A percentile compares a stretch with the other conserved stretches of the same genome.
phyloP scores from a whole-genome alignment of 2,329 filamentous ascomycete genomes.

The Ophiostoma piceae region DNA sequence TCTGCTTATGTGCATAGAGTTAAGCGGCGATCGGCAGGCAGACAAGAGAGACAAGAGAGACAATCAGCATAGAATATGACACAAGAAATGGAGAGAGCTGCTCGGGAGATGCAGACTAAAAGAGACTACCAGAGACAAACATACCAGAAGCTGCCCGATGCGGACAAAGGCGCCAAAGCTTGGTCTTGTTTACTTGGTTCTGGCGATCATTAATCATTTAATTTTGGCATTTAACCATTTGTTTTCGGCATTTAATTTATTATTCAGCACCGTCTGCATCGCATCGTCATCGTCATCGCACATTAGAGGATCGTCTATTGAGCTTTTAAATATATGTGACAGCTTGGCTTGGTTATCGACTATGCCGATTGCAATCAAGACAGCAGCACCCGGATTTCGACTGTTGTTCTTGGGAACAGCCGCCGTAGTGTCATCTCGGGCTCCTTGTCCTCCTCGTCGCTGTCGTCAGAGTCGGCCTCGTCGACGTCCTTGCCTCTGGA shows the following conservation, averaged over 20 bases:
- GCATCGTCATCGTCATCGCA: neutral
- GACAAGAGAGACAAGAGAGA: neutral
- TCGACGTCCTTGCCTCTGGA: constrained; percentile 30
- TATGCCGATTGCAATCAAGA: constrained; percentile 36
- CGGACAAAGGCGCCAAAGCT: neutral
- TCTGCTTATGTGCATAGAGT: constrained; percentile 14
- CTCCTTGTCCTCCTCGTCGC: neutral
- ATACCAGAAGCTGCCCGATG: constrained; percentile 3
- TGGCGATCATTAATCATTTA: neutral
- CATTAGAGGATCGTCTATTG: neutral
- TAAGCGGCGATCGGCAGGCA: constrained; percentile 11
- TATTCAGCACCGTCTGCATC: neutral
- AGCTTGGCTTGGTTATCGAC: neutral
- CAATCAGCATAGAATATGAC: neutral
- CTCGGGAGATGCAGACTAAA: neutral
- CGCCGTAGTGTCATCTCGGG: constrained; percentile 34
- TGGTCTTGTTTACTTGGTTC: neutral
- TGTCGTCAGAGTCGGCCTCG: constrained; percentile 22
- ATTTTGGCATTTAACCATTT: neutral
- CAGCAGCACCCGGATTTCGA: constrained; percentile 56
- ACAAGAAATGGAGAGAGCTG: neutral
- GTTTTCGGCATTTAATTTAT: neutral
- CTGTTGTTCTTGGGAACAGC: constrained; percentile 54
- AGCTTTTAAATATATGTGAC: neutral
- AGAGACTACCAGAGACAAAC: neutral